Evolutionary conservation across 495 filamentous ascomycete species (phyloP).

Genomic region (Gamarada debralockiae): DNA sequence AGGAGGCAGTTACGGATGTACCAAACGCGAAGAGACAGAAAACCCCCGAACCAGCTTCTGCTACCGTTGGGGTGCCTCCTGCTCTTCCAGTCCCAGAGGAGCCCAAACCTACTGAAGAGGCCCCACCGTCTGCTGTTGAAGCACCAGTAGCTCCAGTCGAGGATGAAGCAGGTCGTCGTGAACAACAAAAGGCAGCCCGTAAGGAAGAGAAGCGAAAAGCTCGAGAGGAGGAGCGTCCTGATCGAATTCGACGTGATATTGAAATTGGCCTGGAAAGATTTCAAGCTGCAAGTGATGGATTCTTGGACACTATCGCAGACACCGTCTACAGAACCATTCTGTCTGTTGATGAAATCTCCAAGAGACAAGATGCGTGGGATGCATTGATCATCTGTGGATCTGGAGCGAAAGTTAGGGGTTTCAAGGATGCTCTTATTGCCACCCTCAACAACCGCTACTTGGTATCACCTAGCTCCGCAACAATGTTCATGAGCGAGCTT

Average conservation of each 20-base stretch:
- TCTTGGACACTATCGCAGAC: slow-evolving; percentile 76
- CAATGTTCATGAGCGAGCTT: slow-evolving; percentile 95
- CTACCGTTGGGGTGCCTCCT: slow-evolving; percentile 9
- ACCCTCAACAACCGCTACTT: slow-evolving; percentile 79
- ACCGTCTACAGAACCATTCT: slow-evolving; percentile 79
- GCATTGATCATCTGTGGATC: slow-evolving; percentile 83
- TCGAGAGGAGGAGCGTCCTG: slow-evolving; percentile 36
- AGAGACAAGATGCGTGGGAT: slow-evolving; percentile 86
- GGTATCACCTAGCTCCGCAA: slow-evolving; percentile 83
- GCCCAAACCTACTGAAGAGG: slow-evolving; percentile 5
- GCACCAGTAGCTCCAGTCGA: slow-evolving; percentile 16
- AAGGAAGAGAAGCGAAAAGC: slow-evolving; percentile 37
- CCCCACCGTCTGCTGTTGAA: slow-evolving; percentile 1
- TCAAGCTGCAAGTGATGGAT: slow-evolving; percentile 65
- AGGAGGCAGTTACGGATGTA: slow-evolving; percentile 52
- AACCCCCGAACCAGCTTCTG: slow-evolving; percentile 29
- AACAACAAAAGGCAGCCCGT: slow-evolving; percentile 14
- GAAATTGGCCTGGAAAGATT: slow-evolving; percentile 89
- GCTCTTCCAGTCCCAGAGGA: slow-evolving; percentile 10
- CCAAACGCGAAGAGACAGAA: slow-evolving; percentile 36
- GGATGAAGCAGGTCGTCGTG: slow-evolving; percentile 18
- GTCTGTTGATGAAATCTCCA: slow-evolving; percentile 70
- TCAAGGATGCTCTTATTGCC: slow-evolving; percentile 80
- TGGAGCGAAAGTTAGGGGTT: slow-evolving; percentile 79
- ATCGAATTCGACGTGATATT: slow-evolving; percentile 61